Evolutionary conservation across 306 rosid species (phyloP), one percentile per base, ranked within the genome.

Genomic region (Rosa lucieae): DNA sequence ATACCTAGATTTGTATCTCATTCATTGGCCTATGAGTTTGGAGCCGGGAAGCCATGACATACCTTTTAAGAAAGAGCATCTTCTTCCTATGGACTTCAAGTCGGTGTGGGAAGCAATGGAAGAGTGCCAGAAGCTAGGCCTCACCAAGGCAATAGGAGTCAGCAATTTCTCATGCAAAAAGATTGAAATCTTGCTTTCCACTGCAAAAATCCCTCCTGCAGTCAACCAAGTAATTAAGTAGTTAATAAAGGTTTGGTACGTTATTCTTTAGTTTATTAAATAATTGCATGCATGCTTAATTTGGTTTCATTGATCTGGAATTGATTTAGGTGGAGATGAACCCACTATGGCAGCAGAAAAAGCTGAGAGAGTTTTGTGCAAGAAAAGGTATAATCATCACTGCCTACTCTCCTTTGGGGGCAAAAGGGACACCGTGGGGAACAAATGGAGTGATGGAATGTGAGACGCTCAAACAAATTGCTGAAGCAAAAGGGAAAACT

Each of bases 41-140:
- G 69, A 77, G 51, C 44, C 80, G 1, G 72, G 70, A 43, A 11
- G 49, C 40, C 11, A 14, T 10, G 39, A 26, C 10, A 42, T 15
- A 42, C 89, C 89, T 4, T 58, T 84, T 67, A 82, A 78, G 1
- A 81, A 78, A 59, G 79, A 88, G 32, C 83, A 87, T 12, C 23
- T 81, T 61, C 79, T 87, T 4, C 84, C 85, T 3, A 84, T 90
- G 75, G 94, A 88, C 79, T 39, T 88, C 12, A 74, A 89, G 58
- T 79, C 83, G 15, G 92, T 90, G 20, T 90, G 97, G 97, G 82
- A 56, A 52, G 84, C 82, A 10, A 82, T 92, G 94, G 97, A 92
- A 51, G 89, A 87, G 67, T 84, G 89, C 71, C 84, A 88, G 48
- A 90, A 67, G 42, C 88, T 90, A 26, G 93, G 93, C 44, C 92